Evolutionary conservation across 106 monocot genomes (phyloP).

Genomic region (Acorus gramineus): DNA sequence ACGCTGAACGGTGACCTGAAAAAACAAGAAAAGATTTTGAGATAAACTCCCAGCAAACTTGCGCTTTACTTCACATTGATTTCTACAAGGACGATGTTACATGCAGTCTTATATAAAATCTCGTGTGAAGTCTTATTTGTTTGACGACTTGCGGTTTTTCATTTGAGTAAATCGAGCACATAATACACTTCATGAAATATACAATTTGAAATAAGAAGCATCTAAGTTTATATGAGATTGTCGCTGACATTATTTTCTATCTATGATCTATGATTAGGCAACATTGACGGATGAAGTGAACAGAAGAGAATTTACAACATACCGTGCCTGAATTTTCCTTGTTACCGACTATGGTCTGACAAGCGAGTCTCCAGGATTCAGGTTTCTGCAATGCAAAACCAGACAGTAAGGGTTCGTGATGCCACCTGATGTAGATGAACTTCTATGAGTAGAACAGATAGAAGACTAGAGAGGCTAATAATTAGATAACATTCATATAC

Average conservation of each 20-base stretch:
- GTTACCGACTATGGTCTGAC: slow-evolving; percentile 90
- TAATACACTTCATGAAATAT: no score
- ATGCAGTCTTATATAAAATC: neutral
- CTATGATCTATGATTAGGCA: neutral
- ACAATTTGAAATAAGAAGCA: no score
- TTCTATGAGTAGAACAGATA: neutral
- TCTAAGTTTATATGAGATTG: neutral
- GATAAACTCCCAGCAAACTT: no score
- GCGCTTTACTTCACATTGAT: no score
- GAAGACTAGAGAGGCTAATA: neutral
- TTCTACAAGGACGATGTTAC: neutral
- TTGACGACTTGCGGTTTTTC: no score
- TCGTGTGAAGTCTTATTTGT: no score
- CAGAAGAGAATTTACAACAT: neutral
- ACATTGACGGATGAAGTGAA: neutral
- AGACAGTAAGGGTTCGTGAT: neutral
- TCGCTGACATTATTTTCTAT: neutral
- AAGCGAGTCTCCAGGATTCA: slow-evolving; percentile 89
- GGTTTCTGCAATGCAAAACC: slow-evolving; percentile 48
- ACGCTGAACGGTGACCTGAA: slow-evolving; percentile 55
- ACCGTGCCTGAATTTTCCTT: slow-evolving; percentile 90
- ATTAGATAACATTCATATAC: neutral
- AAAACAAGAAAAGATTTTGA: neutral
- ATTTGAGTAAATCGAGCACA: no score
- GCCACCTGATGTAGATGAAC: neutral